Evolutionary conservation across 345 rosid genomes (phyloP), one percentile per base, ranked within the genome.

Genomic region (Eucalyptus albens): DNA sequence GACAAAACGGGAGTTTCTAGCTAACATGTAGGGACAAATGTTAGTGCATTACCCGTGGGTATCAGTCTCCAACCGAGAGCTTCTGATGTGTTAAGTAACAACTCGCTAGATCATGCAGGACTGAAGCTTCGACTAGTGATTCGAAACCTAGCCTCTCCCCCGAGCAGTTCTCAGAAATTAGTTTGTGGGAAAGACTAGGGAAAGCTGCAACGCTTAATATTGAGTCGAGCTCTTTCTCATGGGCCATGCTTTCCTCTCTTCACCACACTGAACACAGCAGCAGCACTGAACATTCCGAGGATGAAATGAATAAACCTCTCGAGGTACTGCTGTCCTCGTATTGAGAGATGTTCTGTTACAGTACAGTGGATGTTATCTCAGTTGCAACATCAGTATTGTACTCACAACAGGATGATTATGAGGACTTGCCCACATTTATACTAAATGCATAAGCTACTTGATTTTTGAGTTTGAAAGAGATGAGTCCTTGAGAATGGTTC

Each of bases 211-310:
- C 89, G 59, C 91, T 96, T 93, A 97, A 95, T 91, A 95, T 96
- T 2, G 99, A 97, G 19, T 94, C 96, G 3, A 92, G 86, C 88
- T 93, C 92, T 86, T 96, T 97, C 88, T 95, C 99, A 9, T 98
- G 99, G 99, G 96, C 93, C 90, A 93, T 94, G 97, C 94, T 98
- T 49, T 95, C 99, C 91, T 98, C 99, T 12, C 99, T 98, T 92
- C 99, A 98, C 91, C 98, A 96, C 93, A 95, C 98, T 37, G 99
- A 96, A 90, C 99, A 98, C 88, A 93, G 96, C 90, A 95, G 97
- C 87, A 96, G 96, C 93, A 92, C 94, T 21, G 99, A 95, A 44
- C 94, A 92, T 62, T 97, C 97, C 6, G 99, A 98, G 94, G 99
- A 98, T 88, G 99, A 98, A 89, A 91, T 94, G 92, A 93, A 91